Base-by-base conservation (phyloP, 2,329 filamentous ascomycete species). In the Aspergillus glaucus region DNA sequence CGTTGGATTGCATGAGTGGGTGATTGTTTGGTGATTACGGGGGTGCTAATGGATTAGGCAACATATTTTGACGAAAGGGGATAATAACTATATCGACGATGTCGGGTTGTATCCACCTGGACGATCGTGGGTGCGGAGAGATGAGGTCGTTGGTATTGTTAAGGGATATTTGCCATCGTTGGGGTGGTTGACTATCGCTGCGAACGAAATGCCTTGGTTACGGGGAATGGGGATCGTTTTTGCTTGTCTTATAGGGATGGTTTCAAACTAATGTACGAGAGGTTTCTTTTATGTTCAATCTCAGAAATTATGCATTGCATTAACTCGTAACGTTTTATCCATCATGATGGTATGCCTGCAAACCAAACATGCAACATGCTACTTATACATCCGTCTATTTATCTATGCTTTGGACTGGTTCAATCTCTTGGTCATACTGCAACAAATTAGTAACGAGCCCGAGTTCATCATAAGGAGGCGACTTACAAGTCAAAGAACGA, bases 401-500 rank as follows among this genome's bases (percentile, higher is more conserved):
- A 45, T 57, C 49, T 62, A 67, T 26, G 58, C 59, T 55, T 63
- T 54, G 45, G 59, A 48, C 50, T 62, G 52, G 48, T 62, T 51
- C 53, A 67, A 53, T 50, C 67, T 60, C 58, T 68, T 67, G 56
- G 65, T 68, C 67, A 70, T 70, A 56, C 66, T 69, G 46, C 19
- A 4, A 14, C 32, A 26, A 21, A 45, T 60, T 54, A 59, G 53
- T 10, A 44, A 41, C 41, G 51, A 43, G 34, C n/a, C 15, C 8
- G 37, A 45, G 32, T n/a, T 22, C 22, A 15, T 7, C 32, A 10
- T 3, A 3, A 32, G 12, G 14, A 21, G 30, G 22, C 43, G 51
- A 86, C 87, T 82, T 75, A 91, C 87, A 97, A 98, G 68, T 95
- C 89, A 72, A 95, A 98, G 79, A 98, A 98, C 36, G 92, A 90